These are phyloP conservation scores for Bisporella sp. DNA, from an alignment of 2,329 filamentous ascomycete species.

Conservation along the genomic window DNA sequence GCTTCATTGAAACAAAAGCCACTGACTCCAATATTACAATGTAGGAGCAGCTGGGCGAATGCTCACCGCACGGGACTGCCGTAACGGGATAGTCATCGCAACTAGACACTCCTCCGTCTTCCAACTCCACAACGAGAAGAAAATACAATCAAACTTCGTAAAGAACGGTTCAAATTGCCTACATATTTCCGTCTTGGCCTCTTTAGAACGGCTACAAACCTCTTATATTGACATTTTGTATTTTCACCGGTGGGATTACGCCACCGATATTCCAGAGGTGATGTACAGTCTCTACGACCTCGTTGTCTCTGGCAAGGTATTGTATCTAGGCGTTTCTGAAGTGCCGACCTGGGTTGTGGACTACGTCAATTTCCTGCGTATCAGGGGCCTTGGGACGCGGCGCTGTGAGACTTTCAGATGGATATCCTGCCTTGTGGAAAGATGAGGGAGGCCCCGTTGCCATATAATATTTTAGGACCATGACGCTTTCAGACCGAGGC, in stretches of 20 bases:
- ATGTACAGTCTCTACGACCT: slow-evolving; percentile 60
- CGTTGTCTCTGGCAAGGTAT: slow-evolving; percentile 51
- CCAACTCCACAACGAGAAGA: neutral
- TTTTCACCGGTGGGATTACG: slow-evolving; percentile 39
- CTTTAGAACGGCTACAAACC: slow-evolving; percentile 50
- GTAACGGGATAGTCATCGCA: slow-evolving; percentile 43
- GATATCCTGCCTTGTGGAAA: slow-evolving; percentile 50
- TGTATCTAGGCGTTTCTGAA: slow-evolving; percentile 60
- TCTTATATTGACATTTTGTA: slow-evolving; percentile 57
- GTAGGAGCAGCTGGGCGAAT: slow-evolving; percentile 45
- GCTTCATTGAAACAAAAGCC: too few species aligned
- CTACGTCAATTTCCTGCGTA: slow-evolving; percentile 61
- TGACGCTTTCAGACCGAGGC: slow-evolving; percentile 40
- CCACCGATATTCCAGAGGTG: slow-evolving; percentile 53
- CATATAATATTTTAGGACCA: slow-evolving; percentile 43
- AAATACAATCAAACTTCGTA: slow-evolving; percentile 11
- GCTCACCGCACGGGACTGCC: slow-evolving; percentile 41
- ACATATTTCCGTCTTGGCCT: slow-evolving; percentile 3
- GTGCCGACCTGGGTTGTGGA: slow-evolving; percentile 62
- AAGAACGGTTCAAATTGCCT: slow-evolving; percentile 13
- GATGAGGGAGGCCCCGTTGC: slow-evolving; percentile 43
- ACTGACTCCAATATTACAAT: too few species aligned
- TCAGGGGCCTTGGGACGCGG: slow-evolving; percentile 55
- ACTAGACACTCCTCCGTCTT: slow-evolving; percentile 43
- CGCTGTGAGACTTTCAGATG: slow-evolving; percentile 53